Evolutionary conservation across 257 asterid species (phyloP).

Genomic region (Solanum sitiens): DNA sequence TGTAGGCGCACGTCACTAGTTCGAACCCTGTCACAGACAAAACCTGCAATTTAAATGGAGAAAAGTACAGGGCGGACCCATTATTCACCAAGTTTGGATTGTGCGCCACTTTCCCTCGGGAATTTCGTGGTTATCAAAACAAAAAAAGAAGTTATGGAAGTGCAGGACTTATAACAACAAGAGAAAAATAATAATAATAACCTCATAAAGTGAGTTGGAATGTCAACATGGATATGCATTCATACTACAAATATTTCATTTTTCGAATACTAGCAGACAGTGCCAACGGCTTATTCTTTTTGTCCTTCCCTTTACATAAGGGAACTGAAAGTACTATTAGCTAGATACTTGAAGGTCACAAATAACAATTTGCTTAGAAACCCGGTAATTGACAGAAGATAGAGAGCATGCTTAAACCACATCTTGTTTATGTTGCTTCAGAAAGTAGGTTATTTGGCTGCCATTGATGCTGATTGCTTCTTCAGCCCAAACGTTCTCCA

Average conservation of each 20-base stretch:
- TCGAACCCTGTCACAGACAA: neutral
- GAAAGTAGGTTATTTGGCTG: neutral
- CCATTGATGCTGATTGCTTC: neutral
- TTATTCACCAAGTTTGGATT: neutral
- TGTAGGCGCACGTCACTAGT: neutral
- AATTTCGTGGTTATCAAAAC: neutral
- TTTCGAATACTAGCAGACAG: neutral
- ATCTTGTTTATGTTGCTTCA: neutral
- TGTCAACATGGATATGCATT: neutral
- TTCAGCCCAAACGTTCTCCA: conserved; percentile 22
- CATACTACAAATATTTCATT: neutral
- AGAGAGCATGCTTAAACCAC: conserved; percentile 40
- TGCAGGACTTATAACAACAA: neutral
- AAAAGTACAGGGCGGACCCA: neutral
- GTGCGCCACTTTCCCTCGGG: neutral
- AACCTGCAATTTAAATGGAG: neutral
- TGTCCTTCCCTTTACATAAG: neutral
- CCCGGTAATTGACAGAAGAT: conserved; percentile 68
- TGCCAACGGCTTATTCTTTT: neutral
- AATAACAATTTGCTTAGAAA: neutral
- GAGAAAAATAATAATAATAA: neutral
- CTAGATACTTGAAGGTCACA: neutral
- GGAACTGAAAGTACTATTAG: neutral
- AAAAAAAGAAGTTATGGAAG: neutral
- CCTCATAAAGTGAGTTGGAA: neutral